phyloP scores from a whole-genome alignment of 1,284 basidiomycete species.

The Moesziomyces sp. region DNA sequence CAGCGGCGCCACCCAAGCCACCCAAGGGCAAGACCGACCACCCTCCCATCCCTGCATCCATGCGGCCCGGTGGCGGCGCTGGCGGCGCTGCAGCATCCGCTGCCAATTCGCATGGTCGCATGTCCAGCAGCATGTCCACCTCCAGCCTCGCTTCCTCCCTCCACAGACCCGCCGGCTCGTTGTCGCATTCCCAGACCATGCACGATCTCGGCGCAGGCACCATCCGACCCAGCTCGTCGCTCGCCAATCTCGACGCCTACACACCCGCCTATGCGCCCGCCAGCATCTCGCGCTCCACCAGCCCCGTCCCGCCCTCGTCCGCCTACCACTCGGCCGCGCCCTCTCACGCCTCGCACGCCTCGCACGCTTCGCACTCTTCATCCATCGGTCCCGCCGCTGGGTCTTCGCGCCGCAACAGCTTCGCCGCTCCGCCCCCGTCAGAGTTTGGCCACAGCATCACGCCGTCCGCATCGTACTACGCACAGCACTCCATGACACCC shows the following conservation, averaged over 20 bases:
- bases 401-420: conserved; percentile 30
- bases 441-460: conserved; percentile 31
- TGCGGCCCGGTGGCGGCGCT: conserved; percentile 42
- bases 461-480: conserved; percentile 41
- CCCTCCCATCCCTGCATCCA: conserved; percentile 55
- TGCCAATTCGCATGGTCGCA: conserved; percentile 17
- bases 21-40: conserved; percentile 26
- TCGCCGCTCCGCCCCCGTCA: conserved; percentile 19
- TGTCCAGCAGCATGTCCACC: conserved; percentile 46
- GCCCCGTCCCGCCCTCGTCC: conserved; percentile 45
- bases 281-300: conserved; percentile 47
- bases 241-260: conserved; percentile 60
- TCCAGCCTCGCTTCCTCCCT: conserved; percentile 30
- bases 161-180: conserved; percentile 21
- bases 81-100: conserved; percentile 4
- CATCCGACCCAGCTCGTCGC: conserved; percentile 57
- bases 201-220: conserved; percentile 48
- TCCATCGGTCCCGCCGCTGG: conserved; percentile 17
- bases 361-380: conserved; percentile 2
- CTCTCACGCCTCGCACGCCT: neutral
- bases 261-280: conserved; percentile 61
- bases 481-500: conserved; percentile 35
- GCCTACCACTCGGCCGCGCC: conserved; percentile 13
- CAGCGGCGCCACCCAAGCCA: conserved; percentile 35
- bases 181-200: conserved; percentile 38